Percentiles rank a stretch among this genome's conserved stretches.
phyloP scores from a whole-genome alignment of 768 basidiomycete genomes.

The Hirschioporus abietinus region DNA sequence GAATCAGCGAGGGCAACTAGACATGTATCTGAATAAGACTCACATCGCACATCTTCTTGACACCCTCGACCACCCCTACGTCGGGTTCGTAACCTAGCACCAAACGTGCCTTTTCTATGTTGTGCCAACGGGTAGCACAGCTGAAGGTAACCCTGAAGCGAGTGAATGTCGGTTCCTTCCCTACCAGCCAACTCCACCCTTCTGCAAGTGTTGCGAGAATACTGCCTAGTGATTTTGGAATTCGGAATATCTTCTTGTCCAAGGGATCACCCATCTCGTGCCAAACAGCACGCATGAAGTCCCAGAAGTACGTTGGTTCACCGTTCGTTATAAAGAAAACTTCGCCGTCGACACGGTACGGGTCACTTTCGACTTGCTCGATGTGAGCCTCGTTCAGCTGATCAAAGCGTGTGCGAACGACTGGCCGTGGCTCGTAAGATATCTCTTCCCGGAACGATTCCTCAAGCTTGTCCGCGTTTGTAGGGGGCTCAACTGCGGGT shows the following conservation, averaged over 20 bases:
- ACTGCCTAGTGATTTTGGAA: slow-evolving; percentile 59
- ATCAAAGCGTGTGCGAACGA: slow-evolving; percentile 78
- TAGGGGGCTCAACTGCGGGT: slow-evolving; percentile 62
- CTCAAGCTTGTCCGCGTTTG: slow-evolving; percentile 51
- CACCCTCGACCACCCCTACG: slow-evolving; percentile 84
- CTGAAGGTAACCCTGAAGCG: slow-evolving; percentile 77
- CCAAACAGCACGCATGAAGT: slow-evolving; percentile 83
- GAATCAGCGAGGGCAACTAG: background rate
- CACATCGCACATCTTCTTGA: slow-evolving; percentile 72
- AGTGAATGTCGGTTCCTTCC: slow-evolving; percentile 83
- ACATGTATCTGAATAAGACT: slow-evolving; percentile 21
- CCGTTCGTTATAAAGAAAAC: slow-evolving; percentile 97
- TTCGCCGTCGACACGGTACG: slow-evolving; percentile 84
- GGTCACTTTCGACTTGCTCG: slow-evolving; percentile 43
- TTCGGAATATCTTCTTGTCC: slow-evolving; percentile 33
- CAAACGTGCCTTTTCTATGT: slow-evolving; percentile 89
- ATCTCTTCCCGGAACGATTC: slow-evolving; percentile 47
- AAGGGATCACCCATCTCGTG: slow-evolving; percentile 48
- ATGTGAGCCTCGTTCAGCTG: slow-evolving; percentile 60
- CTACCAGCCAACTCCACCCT: slow-evolving; percentile 63
- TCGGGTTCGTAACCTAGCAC: slow-evolving; percentile 92
- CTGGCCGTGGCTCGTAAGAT: slow-evolving; percentile 39
- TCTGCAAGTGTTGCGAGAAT: slow-evolving; percentile 69
- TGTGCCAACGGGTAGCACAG: slow-evolving; percentile 80
- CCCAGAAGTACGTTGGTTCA: slow-evolving; percentile 96